Evolutionary conservation across 1,139 yeast genomes (phyloP).

Genomic region (Candida anutae): DNA sequence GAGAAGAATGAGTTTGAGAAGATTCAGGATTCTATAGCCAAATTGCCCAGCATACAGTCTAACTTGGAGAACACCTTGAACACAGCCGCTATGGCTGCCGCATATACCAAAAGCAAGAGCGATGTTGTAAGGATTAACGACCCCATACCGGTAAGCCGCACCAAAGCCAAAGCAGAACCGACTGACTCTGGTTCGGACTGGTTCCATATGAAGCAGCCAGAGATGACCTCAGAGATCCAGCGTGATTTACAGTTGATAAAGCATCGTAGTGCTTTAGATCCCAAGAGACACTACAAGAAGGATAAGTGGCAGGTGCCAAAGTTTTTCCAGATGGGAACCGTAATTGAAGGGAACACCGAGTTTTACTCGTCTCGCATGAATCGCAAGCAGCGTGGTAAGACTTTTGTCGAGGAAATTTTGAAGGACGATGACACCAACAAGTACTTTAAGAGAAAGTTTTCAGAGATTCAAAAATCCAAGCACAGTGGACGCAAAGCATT

Average conservation of each 20-base stretch:
- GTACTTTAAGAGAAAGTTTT: constrained; percentile 79
- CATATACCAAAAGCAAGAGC: constrained; percentile 6
- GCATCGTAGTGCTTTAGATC: constrained; percentile 88
- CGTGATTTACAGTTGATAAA: constrained; percentile 74
- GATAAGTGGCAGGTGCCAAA: constrained; percentile 79
- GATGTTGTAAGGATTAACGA: constrained; percentile 39
- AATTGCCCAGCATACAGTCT: constrained; percentile 31
- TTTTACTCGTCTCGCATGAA: constrained; percentile 64
- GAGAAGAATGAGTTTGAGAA: constrained; percentile 15
- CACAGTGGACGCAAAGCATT: constrained; percentile 70
- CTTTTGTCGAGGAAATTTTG: constrained; percentile 76
- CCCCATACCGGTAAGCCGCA: constrained; percentile 29
- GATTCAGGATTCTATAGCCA: constrained; percentile 22
- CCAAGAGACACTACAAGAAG: constrained; percentile 90
- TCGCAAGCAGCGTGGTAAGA: constrained; percentile 65
- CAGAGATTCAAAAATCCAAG: constrained; percentile 67
- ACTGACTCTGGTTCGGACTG: constrained; percentile 52
- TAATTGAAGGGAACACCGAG: constrained; percentile 76
- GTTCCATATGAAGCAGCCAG: constrained; percentile 81
- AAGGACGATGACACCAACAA: constrained; percentile 61
- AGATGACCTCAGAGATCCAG: constrained; percentile 63
- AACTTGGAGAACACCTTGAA: constrained; percentile 17
- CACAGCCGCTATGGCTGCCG: constrained; percentile 5
- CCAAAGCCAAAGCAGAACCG: constrained; percentile 9
- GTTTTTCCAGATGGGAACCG: constrained; percentile 82